phyloP scores from a whole-genome alignment of 148 eudicot species.

The Dianthus caryophyllus region DNA sequence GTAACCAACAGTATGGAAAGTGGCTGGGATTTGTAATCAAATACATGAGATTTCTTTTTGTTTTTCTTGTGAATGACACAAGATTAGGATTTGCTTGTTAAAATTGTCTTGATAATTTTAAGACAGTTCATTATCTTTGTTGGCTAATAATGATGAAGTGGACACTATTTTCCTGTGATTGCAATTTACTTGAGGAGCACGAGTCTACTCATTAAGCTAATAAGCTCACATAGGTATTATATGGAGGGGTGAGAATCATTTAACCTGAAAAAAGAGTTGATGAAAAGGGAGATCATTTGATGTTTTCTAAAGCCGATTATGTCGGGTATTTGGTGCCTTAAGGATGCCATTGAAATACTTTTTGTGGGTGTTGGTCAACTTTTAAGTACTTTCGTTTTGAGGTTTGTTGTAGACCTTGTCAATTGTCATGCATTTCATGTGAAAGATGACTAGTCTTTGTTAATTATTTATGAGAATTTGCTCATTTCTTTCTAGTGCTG shows the following conservation, averaged over 20 bases:
- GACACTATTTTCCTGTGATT: not conserved
- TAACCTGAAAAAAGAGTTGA: not conserved
- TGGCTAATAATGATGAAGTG: not conserved
- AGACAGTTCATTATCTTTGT: not conserved
- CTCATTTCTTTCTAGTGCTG: not conserved
- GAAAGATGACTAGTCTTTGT: not conserved
- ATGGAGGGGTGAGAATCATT: not conserved
- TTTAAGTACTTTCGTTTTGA: not conserved
- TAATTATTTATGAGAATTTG: not conserved
- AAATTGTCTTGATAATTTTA: too few relatives aligned
- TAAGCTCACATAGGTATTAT: not conserved
- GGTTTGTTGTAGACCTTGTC: not conserved
- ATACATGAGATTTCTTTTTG: not conserved
- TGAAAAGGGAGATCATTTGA: not conserved
- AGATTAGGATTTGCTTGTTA: too few relatives aligned
- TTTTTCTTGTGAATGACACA: not conserved
- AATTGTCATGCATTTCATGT: not conserved
- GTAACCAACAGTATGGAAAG: not conserved
- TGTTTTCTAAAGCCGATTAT: not conserved
- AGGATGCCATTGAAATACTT: not conserved
- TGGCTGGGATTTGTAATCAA: not conserved
- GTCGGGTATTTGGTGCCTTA: not conserved
- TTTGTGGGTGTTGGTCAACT: not conserved
- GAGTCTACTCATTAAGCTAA: not conserved
- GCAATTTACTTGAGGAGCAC: not conserved